Evolutionary conservation across 495 filamentous ascomycete genomes (phyloP), one percentile per base, ranked within the genome.

Genomic region (Daldinia loculata): DNA sequence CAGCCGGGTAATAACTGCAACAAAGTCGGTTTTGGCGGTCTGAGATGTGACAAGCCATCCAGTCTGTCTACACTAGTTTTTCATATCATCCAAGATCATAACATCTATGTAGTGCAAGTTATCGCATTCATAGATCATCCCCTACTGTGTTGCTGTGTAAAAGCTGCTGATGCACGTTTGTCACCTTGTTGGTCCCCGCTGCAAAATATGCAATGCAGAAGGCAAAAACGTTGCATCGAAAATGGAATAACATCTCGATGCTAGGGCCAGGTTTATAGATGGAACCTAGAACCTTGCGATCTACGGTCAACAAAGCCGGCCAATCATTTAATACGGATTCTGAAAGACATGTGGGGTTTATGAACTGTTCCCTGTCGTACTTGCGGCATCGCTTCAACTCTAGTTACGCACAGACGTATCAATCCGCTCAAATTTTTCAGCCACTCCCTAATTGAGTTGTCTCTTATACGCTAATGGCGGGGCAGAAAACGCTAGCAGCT

Each of bases 261-360:
- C 60, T 60, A 60, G 51, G 34, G 15, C 52, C 41, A 24, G 58
- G 51, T 48, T 48, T 38, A 32, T 36, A 56, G 65, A 68, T 61
- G 51, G 57, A 66, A 48, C 61, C 50, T 50, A 63, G 70, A 66
- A 66, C 61, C 58, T 59, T 58, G 57, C 45, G 70, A 73, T 73
- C 66, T 73, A 62, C 62, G 48, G 66, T 62, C 55, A 26, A 43
- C 43, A 57, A 58, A 52, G 38, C 14, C 43, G 36, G 14, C 70
- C 70, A 73, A 73, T 73, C 66, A 60, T 69, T 50, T 73, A 63
- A 73, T 69, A 73, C 41, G 62, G 70, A 63, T 69, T 66, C 48
- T 36, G 56, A 15, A 11, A n/a, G n/a, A 22, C 12, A 24, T 66
- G 58, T 66, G 70, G 66, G 53, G 66, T 56, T 52, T 0, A 24